Evolutionary conservation across 192 early-diverging fungal species (phyloP).

Genomic region (Gonapodya prolifera): DNA sequence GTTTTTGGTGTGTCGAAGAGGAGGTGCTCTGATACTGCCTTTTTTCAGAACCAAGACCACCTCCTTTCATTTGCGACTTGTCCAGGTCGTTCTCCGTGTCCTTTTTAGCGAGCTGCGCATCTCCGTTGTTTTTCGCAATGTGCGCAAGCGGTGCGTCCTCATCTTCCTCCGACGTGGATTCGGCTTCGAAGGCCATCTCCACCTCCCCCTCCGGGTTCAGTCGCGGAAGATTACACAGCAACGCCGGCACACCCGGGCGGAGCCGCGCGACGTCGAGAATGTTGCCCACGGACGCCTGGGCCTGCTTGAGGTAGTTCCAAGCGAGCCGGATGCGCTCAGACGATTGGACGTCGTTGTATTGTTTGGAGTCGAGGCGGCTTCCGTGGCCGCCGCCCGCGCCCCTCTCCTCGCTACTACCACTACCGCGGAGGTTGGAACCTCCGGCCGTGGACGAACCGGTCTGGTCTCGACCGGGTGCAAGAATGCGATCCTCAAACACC

Average conservation of each 20-base stretch:
- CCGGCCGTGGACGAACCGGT: neutral
- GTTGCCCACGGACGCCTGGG: conserved; percentile 19
- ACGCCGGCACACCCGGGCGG: neutral
- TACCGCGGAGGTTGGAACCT: neutral
- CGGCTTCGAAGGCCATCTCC: neutral
- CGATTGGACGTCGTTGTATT: conserved; percentile 18
- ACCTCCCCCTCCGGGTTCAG: neutral
- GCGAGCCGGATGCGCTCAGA: conserved; percentile 33
- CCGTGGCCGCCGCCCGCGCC: neutral
- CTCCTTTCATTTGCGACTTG: neutral
- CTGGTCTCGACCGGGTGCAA: neutral
- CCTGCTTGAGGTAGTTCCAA: conserved; percentile 31
- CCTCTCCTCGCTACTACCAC: neutral
- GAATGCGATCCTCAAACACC: neutral
- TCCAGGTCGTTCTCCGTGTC: neutral
- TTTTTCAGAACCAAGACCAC: neutral
- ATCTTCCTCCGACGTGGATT: neutral
- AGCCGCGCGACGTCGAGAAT: conserved; percentile 1
- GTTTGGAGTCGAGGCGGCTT: neutral
- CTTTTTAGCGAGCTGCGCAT: neutral
- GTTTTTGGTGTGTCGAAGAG: neutral
- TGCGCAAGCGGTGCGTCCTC: neutral
- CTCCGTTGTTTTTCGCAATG: neutral
- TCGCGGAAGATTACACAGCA: neutral
- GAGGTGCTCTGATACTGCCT: neutral